Evolutionary conservation across 2,329 filamentous ascomycete species (phyloP).

Genomic region (Fusarium sp.): DNA sequence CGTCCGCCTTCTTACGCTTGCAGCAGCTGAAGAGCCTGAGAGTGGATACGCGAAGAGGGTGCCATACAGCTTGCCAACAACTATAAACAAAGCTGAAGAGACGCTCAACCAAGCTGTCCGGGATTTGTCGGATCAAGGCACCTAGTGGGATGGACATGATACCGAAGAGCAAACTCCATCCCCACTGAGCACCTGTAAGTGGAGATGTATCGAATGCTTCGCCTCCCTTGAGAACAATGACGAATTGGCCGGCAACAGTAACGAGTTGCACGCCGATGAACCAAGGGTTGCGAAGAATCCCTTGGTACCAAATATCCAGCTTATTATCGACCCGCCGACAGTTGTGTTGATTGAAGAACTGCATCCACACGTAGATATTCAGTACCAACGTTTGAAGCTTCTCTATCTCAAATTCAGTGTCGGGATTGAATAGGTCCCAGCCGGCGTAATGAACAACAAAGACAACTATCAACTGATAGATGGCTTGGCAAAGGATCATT

Average conservation of each 20-base stretch:
- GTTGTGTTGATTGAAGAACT: conserved; percentile 87
- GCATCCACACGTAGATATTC: conserved; percentile 92
- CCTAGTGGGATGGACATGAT: conserved; percentile 75
- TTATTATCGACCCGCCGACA: conserved; percentile 86
- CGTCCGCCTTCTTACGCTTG: conserved; percentile 43
- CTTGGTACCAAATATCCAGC: conserved; percentile 83
- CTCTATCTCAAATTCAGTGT: conserved; percentile 52
- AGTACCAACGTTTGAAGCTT: conserved; percentile 77
- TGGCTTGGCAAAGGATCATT: conserved; percentile 73
- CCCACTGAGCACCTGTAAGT: conserved; percentile 77
- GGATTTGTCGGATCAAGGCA: conserved; percentile 58
- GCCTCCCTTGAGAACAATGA: conserved; percentile 79
- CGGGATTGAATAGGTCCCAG: conserved; percentile 67
- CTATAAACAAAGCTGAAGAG: conserved; percentile 43
- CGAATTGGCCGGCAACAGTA: conserved; percentile 77
- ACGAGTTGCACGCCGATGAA: conserved; percentile 77
- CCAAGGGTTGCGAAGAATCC: conserved; percentile 79
- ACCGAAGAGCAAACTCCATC: conserved; percentile 76
- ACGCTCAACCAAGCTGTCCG: conserved; percentile 52
- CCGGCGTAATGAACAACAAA: conserved; percentile 74
- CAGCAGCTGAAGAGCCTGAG: conserved; percentile 35
- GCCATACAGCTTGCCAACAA: conserved; percentile 21
- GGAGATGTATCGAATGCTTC: conserved; percentile 73
- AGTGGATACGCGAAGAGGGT: conserved; percentile 29
- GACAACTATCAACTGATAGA: conserved; percentile 71